Evolutionary conservation across 106 monocot species (phyloP), one percentile per base, ranked within the genome.

Genomic region (Chionographis japonica): DNA sequence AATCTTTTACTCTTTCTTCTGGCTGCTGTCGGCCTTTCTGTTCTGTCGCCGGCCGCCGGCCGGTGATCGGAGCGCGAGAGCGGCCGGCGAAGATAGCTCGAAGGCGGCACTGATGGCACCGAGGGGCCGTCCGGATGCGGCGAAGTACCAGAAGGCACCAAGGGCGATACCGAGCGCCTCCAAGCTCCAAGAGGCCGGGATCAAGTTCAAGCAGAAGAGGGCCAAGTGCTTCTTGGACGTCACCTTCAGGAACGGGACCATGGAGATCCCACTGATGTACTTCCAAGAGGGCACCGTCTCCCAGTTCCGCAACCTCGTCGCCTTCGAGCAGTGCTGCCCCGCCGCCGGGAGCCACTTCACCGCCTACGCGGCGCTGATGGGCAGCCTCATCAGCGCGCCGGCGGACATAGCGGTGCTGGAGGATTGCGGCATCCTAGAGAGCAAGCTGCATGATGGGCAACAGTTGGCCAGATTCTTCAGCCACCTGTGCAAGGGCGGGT

Each of bases 261-360:
- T 88, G 46, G 15, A 68, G 40, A 70, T 87, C 15, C 83, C 87
- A 3, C 6, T 0, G 15, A 1, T 87, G 12, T 2, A 6, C 4
- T 50, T 84, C 4, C 39, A 75, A 2, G 12, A 57, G 2, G 16
- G 7, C 19, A 75, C 77, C 2, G 54, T n/a, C 1, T 9, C 58
- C 4, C 5, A 39, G 2, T 62, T 81, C 50, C 50, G 36, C 3
- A 88, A 84, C 60, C 62, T 81, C 17, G 52, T 84, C 0, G 75
- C 72, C 9, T 73, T 80, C 37, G 88, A 88, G 63, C 83, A 78
- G 51, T 64, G 66, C n/a, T 57, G 37, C 2, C 56, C 54, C 0
- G 3, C n/a, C 0, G 16, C 17, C 0, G 75, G 74, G 17, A 54
- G 27, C n/a, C 0, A 68, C 16, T 17, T 77, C 10, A 68, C 74